These are phyloP conservation scores for Metschnikowia arizonensis DNA, from an alignment of 805 yeast genomes.

Conservation along the genomic window DNA sequence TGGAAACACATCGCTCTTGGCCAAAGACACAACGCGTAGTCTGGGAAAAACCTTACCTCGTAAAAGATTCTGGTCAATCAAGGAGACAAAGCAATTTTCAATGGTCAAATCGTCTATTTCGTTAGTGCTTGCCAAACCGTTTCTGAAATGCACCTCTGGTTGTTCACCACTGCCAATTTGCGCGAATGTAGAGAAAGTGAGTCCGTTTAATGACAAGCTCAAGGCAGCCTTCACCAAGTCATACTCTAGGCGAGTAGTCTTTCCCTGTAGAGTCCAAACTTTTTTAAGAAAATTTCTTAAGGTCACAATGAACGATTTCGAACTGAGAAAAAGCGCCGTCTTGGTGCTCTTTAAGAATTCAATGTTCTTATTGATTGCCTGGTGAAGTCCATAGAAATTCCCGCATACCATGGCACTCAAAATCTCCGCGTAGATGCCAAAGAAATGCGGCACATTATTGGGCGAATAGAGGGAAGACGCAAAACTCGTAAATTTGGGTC, in stretches of 20 bases:
- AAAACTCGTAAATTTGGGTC: conserved; percentile 34
- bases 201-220: conserved; percentile 12
- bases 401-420: conserved; percentile 40
- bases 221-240: conserved; percentile 25
- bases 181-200: conserved; percentile 11
- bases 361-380: conserved; percentile 26
- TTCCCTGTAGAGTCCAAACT: conserved; percentile 27
- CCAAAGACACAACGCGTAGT: conserved; percentile 36
- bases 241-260: conserved; percentile 27
- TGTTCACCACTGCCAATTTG: not conserved
- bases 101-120: conserved; percentile 36
- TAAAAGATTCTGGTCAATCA: conserved; percentile 52
- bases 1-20: conserved; percentile 44
- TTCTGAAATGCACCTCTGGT: not conserved
- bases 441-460: conserved; percentile 19
- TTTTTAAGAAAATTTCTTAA: conserved; percentile 42
- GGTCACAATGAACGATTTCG: conserved; percentile 42
- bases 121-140: not conserved
- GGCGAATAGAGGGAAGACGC: conserved; percentile 16
- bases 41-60: conserved; percentile 49
- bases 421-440: conserved; percentile 36
- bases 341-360: conserved; percentile 34
- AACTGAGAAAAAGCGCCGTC: conserved; percentile 42
- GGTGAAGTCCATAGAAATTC: conserved; percentile 33
- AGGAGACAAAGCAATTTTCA: conserved; percentile 47